A percentile compares a stretch with the other conserved stretches of the same genome.
These are phyloP conservation scores for Phytophthora fragariaefolia DNA, from an alignment of 352 stramenopile species.

Conservation along the genomic window DNA sequence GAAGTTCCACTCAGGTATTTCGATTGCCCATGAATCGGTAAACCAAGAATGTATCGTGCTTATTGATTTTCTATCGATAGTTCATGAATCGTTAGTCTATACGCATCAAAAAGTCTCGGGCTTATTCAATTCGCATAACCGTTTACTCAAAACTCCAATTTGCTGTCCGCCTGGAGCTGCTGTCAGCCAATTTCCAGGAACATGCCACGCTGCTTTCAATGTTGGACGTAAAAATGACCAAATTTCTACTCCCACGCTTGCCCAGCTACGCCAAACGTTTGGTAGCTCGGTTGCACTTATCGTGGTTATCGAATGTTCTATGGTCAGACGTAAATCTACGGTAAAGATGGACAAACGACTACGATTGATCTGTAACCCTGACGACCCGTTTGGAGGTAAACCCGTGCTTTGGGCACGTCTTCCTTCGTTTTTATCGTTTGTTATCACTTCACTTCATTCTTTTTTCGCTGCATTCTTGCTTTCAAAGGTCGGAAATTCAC, in stretches of 20 bases:
- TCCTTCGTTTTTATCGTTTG: too few species aligned
- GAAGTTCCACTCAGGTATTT: too few species aligned
- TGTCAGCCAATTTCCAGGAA: constrained; percentile 11
- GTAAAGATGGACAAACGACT: constrained; percentile 8
- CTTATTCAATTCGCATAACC: too few species aligned
- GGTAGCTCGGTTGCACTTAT: constrained; percentile 1
- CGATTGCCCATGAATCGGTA: too few species aligned
- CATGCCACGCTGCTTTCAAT: constrained; percentile 11
- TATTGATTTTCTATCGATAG: too few species aligned
- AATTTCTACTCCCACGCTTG: neutral
- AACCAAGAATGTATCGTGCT: too few species aligned
- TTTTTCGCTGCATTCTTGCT: too few species aligned
- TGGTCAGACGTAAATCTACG: constrained; percentile 6
- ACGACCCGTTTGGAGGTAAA: constrained; percentile 9
- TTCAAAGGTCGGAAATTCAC: too few species aligned
- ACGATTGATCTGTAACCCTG: constrained; percentile 1
- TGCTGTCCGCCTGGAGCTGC: constrained; percentile 3
- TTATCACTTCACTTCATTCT: too few species aligned
- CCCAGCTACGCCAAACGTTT: neutral
- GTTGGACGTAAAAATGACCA: neutral
- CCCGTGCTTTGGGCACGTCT: neutral
- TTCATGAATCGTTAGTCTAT: too few species aligned
- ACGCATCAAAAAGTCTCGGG: too few species aligned
- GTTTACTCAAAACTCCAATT: neutral
- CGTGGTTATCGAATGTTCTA: constrained; percentile 6